Base-by-base conservation (phyloP, 139 green algal genomes). In the Chlorella sp. region DNA sequence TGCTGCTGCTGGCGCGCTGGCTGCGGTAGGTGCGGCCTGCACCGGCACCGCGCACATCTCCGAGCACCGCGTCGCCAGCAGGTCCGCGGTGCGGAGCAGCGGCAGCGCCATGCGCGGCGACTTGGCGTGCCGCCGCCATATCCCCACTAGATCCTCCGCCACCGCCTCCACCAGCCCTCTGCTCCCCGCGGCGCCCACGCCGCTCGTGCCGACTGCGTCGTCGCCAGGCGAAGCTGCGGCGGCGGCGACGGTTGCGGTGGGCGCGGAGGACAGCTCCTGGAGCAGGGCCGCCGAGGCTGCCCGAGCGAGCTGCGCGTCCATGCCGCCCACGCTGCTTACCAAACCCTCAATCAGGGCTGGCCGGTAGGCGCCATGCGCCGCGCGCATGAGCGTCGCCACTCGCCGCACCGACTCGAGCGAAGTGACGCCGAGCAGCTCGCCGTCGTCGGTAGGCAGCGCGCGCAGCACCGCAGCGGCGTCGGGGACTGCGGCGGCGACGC, bases 311-410 rank as follows among this genome's bases (percentile, higher is more conserved):
- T 83, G 80, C 0, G 83, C 82, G 62, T 94, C 89, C 27, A 97
- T 74, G 10, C 90, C 88, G 10, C 93, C 93, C 5, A 93, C 87
- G 36, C 84, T 90, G n/a, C 91, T 82, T 0, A 89, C 83, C 35
- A 98, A 69, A 3, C 92, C 93, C 55, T 92, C 83, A 35, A 97
- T 32, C 50, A 89, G 42, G 5, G 69, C 27, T 2, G 1, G 23
- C 1, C 65, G 61, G 70, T 80, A 82, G 31, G 72, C 31, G 49
- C 65, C 65, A n/a, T n/a, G n/a, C 29, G 49, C 36, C 23, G 42
- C 42, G 42, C 17, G 42, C 42, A 55, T 55, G 42, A 55, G 42
- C 17, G 42, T 55, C 10, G 42, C 10, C 42, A 55, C 10, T 17
- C 29, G 32, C 10, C 33, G 24, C 30, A 77, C 42, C 27, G 35